Base-by-base conservation (phyloP, 495 filamentous ascomycete species). In the Aspergillus egyptiacus region DNA sequence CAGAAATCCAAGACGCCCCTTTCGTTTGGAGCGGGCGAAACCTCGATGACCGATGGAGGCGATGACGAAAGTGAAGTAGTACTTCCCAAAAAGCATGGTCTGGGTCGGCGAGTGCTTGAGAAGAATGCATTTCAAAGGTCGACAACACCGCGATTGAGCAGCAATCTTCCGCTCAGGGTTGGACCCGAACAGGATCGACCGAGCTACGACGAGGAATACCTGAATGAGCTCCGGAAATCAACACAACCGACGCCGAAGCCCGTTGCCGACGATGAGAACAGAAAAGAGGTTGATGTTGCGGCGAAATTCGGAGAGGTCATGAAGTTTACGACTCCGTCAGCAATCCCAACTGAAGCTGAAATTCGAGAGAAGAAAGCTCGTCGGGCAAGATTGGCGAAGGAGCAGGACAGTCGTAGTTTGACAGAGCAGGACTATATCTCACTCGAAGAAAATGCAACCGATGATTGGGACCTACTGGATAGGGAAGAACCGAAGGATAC, bases 311-410 rank as follows among this genome's bases (percentile, higher is more conserved):
- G 80, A 3, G 68, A 77, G 15, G 46, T 73, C 14, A 71, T 70
- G 62, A 57, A 54, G 20, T 55, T 66, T 9, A 62, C 65, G 11
- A 55, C 55, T 13, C 59, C 53, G 33, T 63, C 73, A 2, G 60
- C 67, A 2, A 90, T 97, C 44, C 86, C 91, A 3, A 89, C 83
- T 19, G 85, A 89, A 59, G 80, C 86, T n/a, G 86, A 96, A 57
- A 96, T 97, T 32, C 77, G 79, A 38, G 90, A 95, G 64, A 93
- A 93, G 71, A 98, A 97, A 69, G 85, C 83, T 31, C 81, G 94
- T 8, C 80, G 94, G 22, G 84, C 86, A 23, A 78, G 89, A 2
- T 62, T 91, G 14, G 90, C 90, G 3, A 74, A 87, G 42, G 84
- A 93, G 41, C 70, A 85, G 35, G 83, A 90, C 6, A 44, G 41